Conservation (phyloP, 139 green algal genomes). For the Mesotaenium endlicherianum region DNA sequence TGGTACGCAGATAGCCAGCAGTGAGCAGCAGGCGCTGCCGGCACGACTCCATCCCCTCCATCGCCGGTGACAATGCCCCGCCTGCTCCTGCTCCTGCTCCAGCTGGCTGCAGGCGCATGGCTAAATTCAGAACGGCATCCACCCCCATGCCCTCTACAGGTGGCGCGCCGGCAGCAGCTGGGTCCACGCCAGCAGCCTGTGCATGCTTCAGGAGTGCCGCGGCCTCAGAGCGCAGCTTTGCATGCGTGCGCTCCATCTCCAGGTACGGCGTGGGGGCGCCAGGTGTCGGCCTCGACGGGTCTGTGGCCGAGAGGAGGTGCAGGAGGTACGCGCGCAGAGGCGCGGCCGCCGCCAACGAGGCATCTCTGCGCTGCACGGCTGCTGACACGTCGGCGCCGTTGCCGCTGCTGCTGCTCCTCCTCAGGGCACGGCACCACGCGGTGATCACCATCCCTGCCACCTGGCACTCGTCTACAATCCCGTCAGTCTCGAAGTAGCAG, state of each 20-base stretch:
- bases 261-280: conserved; percentile 58
- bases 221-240: conserved; percentile 65
- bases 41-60: neutral
- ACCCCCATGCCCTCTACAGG: conserved; percentile 29
- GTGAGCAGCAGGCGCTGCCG: conserved; percentile 36
- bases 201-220: conserved; percentile 1
- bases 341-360: too few species aligned
- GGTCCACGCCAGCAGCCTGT: too few species aligned
- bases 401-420: neutral
- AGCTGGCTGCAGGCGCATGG: conserved; percentile 14
- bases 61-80: neutral
- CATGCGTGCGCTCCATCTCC: conserved; percentile 59
- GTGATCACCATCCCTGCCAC: conserved; percentile 30
- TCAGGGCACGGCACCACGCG: conserved; percentile 13
- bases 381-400: neutral
- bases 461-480: too few species aligned
- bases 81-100: neutral
- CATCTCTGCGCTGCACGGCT: neutral
- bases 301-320: neutral
- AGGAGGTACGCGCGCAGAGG: neutral
- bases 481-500: too few species aligned
- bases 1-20: conserved; percentile 26
- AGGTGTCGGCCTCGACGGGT: conserved; percentile 26
- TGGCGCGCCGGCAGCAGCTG: neutral
- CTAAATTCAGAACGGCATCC: neutral